Conservation (phyloP, 257 asterid genomes). For the Nicotiana paniculata region DNA sequence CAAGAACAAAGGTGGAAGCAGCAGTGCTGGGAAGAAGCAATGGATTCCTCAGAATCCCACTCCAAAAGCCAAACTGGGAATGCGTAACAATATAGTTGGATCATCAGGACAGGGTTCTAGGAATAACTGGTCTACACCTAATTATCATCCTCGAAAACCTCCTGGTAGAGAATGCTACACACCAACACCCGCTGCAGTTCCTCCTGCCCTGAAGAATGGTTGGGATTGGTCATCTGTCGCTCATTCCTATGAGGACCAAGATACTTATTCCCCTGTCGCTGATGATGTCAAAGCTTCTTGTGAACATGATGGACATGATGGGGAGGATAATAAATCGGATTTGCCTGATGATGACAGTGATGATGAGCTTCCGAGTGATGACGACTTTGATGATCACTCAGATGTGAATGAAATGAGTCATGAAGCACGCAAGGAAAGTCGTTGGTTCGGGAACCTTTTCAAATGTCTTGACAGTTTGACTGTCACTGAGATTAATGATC, state of each 20-base stretch:
- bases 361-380: neutral
- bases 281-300: too few species aligned
- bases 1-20: conserved; percentile 34
- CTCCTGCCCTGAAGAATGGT: conserved; percentile 47
- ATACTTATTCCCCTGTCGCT: neutral
- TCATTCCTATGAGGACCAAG: conserved; percentile 18
- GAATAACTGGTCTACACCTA: too few species aligned
- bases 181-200: conserved; percentile 18
- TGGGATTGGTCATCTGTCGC: conserved; percentile 41
- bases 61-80: conserved; percentile 32
- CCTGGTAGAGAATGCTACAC: conserved; percentile 35
- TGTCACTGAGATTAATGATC: conserved; percentile 3
- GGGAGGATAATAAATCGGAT: too few species aligned
- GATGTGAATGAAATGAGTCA: conserved; percentile 31
- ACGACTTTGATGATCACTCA: conserved; percentile 20
- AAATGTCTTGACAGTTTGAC: conserved; percentile 20
- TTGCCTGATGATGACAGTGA: conserved; percentile 3
- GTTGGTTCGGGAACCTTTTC: conserved; percentile 23
- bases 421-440: conserved; percentile 18
- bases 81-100: conserved; percentile 25
- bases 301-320: too few species aligned
- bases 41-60: conserved; percentile 21
- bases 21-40: conserved; percentile 20
- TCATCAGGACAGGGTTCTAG: neutral
- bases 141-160: conserved; percentile 15